Percentiles rank a stretch among this genome's conserved stretches.
phyloP scores from a whole-genome alignment of 331 rosid species.

The Pyracantha coccinea region DNA sequence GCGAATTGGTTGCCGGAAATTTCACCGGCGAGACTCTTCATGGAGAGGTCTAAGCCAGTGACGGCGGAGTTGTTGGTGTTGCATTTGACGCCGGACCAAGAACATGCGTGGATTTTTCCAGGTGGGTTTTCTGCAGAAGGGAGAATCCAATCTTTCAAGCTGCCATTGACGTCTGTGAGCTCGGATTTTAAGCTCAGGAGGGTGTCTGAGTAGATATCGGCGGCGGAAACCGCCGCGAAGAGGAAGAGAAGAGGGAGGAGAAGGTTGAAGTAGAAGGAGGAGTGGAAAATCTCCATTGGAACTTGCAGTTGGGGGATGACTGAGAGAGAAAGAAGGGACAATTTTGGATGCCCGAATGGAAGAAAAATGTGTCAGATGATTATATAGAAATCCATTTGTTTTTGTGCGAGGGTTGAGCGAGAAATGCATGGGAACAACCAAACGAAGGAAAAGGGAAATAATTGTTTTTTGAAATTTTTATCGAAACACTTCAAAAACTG shows the following conservation, averaged over 20 bases:
- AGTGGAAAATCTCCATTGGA: conserved; percentile 71
- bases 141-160: conserved; percentile 54
- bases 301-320: conserved; percentile 31
- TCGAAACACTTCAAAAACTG: no score
- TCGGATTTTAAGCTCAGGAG: conserved; percentile 75
- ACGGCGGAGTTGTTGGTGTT: conserved; percentile 40
- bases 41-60: conserved; percentile 62
- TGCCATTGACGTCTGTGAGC: conserved; percentile 38
- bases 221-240: conserved; percentile 29
- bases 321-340: conserved; percentile 18
- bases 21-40: conserved; percentile 56
- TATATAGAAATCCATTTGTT: conserved; percentile 19
- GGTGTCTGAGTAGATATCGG: conserved; percentile 64
- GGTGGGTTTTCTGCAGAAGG: conserved; percentile 31
- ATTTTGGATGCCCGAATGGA: conserved; percentile 27
- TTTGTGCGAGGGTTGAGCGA: conserved; percentile 28
- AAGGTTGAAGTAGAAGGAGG: conserved; percentile 30
- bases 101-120: conserved; percentile 51
- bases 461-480: no score
- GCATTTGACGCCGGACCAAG: conserved; percentile 84
- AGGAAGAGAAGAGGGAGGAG: conserved; percentile 37
- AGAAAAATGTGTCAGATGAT: conserved; percentile 37
- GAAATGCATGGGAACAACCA: conserved; percentile 83
- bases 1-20: conserved; percentile 58
- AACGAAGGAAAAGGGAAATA: conserved; percentile 22